A percentile compares a stretch with the other conserved stretches of the same genome.
Evolutionary conservation across 345 rosid genomes (phyloP).

Genomic region (Moringa oleifera): DNA sequence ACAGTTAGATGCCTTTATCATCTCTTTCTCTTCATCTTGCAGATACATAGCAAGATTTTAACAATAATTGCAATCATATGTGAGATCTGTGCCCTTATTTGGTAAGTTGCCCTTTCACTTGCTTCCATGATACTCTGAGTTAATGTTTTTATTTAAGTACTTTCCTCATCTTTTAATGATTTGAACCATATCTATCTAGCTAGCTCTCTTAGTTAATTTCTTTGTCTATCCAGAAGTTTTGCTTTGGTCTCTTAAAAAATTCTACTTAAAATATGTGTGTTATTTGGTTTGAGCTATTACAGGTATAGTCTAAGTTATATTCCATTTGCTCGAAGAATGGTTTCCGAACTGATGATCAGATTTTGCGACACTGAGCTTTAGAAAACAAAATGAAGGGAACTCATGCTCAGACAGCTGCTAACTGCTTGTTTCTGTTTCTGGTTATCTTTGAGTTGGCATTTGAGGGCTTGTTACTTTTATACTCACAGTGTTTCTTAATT

Average conservation of each 20-base stretch:
- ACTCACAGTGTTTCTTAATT: background rate
- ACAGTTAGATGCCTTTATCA: background rate
- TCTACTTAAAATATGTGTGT: conserved; percentile 1
- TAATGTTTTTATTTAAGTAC: too few relatives aligned
- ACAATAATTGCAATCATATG: conserved; percentile 70
- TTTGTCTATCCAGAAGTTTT: background rate
- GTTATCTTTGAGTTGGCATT: background rate
- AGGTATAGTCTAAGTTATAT: conserved; percentile 93
- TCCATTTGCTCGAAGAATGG: conserved; percentile 81
- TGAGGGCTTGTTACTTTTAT: background rate
- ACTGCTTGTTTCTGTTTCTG: background rate
- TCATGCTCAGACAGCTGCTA: background rate
- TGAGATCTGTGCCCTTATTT: conserved; percentile 81
- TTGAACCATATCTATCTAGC: background rate
- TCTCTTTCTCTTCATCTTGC: conserved; percentile 20
- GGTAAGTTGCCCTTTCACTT: conserved; percentile 45
- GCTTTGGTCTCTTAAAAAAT: background rate
- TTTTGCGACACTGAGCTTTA: conserved; percentile 83
- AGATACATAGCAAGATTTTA: conserved; percentile 80
- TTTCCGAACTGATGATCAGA: conserved; percentile 72
- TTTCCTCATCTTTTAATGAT: background rate
- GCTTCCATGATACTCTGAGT: background rate
- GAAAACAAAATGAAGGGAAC: conserved; percentile 3
- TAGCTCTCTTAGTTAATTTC: background rate
- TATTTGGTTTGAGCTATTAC: conserved; percentile 29